Conservation (phyloP, 108 stramenopile species). For the Aurantiochytrium sp. region DNA sequence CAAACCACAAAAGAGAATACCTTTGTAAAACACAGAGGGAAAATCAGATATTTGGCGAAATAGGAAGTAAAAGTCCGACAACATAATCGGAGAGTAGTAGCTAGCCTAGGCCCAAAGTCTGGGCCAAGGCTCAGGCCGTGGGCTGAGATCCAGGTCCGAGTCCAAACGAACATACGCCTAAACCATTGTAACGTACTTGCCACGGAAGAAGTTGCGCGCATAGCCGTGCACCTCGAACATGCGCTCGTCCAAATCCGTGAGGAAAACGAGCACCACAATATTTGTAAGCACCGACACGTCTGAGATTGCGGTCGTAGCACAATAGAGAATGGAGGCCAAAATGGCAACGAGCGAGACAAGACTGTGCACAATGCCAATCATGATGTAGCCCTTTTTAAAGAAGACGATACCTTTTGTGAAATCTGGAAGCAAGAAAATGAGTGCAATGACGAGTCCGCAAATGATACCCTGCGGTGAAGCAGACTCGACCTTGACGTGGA, state of each 20-base stretch:
- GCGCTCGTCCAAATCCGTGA: not conserved
- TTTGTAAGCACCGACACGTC: not conserved
- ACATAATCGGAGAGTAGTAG: no score
- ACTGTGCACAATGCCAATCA: not conserved
- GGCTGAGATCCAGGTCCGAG: not conserved
- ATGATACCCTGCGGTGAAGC: not conserved
- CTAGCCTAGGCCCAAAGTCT: no score
- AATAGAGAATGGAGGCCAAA: not conserved
- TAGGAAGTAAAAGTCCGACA: no score
- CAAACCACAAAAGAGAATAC: no score
- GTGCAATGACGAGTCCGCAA: not conserved
- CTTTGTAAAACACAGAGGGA: no score
- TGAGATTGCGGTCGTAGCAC: not conserved
- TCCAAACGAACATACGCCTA: not conserved
- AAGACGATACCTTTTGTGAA: constrained; percentile 3
- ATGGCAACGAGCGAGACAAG: not conserved
- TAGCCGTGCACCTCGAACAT: constrained; percentile 5
- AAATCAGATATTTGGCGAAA: no score
- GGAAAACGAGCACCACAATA: not conserved
- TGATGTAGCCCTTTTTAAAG: not conserved
- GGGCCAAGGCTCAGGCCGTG: no score
- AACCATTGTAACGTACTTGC: not conserved
- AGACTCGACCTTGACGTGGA: not conserved
- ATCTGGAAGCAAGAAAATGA: not conserved
- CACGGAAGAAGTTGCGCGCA: not conserved